Percentiles rank a stretch among this genome's conserved stretches.
phyloP scores from a whole-genome alignment of 2,329 filamentous ascomycete species.

The Curvularia sp. region DNA sequence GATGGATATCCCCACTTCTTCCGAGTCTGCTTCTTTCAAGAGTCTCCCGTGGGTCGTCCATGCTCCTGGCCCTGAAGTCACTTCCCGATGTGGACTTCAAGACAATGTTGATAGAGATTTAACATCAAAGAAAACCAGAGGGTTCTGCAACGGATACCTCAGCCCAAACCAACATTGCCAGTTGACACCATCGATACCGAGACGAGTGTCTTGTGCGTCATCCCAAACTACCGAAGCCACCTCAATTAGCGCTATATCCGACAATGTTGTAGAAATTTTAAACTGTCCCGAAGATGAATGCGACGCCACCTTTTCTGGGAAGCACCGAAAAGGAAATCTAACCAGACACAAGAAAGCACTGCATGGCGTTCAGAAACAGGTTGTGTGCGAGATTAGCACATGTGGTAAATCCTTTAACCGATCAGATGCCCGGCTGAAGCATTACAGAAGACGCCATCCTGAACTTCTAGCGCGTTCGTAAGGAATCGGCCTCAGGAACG shows the following conservation, averaged over 20 bases:
- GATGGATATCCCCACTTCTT: neutral
- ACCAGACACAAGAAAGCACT: neutral
- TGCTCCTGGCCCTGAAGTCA: neutral
- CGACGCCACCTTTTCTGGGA: neutral
- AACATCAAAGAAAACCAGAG: neutral
- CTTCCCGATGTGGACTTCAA: neutral
- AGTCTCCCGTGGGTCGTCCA: neutral
- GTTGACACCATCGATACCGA: too few relatives aligned
- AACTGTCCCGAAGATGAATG: neutral
- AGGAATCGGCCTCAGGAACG: neutral
- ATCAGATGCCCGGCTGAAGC: conserved; percentile 4
- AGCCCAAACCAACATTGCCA: neutral
- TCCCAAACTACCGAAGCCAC: neutral
- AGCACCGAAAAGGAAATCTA: neutral
- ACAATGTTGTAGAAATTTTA: neutral
- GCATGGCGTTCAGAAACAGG: neutral
- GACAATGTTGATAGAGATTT: neutral
- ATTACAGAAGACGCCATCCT: neutral
- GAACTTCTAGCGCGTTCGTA: neutral
- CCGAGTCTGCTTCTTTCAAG: neutral
- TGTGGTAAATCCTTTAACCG: neutral
- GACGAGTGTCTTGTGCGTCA: neutral
- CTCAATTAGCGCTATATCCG: neutral
- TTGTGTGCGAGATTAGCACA: neutral
- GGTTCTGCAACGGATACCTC: too few relatives aligned